Conservation (phyloP, 2,329 filamentous ascomycete genomes). For the Verticillium albo-atrum region DNA sequence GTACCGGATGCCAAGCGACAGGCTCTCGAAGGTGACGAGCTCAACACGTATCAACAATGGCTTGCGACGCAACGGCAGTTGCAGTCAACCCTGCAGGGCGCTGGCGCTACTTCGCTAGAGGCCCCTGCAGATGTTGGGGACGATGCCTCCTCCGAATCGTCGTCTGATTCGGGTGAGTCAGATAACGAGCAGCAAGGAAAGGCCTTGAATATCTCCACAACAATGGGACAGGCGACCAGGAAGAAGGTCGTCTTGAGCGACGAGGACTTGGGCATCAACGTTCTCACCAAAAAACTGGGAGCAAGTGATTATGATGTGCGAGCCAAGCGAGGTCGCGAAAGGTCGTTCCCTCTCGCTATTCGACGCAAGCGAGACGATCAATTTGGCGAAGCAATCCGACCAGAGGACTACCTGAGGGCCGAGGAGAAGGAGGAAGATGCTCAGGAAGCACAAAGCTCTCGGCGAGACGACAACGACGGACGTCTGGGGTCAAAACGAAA, state of each 20-base stretch:
- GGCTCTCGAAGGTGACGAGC: constrained; percentile 69
- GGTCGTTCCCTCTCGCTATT: constrained; percentile 84
- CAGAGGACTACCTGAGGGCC: constrained; percentile 88
- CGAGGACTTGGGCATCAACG: constrained; percentile 86
- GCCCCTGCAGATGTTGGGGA: constrained; percentile 70
- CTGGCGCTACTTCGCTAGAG: constrained; percentile 64
- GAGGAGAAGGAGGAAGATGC: constrained; percentile 82
- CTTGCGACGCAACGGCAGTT: constrained; percentile 83
- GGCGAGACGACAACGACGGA: constrained; percentile 48
- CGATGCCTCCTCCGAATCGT: constrained; percentile 81
- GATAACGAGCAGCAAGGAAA: constrained; percentile 89
- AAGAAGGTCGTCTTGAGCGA: constrained; percentile 85
- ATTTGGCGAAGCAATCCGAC: constrained; percentile 88
- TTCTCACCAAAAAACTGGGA: constrained; percentile 81
- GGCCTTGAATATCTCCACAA: constrained; percentile 81
- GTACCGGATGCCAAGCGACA: constrained; percentile 58
- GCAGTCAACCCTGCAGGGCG: constrained; percentile 72
- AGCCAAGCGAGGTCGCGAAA: constrained; percentile 86
- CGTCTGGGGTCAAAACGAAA: constrained; percentile 87
- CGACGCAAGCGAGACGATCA: constrained; percentile 79
- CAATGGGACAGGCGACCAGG: constrained; percentile 75
- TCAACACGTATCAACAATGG: constrained; percentile 85
- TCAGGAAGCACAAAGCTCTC: constrained; percentile 48
- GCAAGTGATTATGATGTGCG: constrained; percentile 93
- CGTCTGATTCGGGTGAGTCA: constrained; percentile 81